Conservation (phyloP, 352 stramenopile species). For the Globisporangium paroecandrum region DNA sequence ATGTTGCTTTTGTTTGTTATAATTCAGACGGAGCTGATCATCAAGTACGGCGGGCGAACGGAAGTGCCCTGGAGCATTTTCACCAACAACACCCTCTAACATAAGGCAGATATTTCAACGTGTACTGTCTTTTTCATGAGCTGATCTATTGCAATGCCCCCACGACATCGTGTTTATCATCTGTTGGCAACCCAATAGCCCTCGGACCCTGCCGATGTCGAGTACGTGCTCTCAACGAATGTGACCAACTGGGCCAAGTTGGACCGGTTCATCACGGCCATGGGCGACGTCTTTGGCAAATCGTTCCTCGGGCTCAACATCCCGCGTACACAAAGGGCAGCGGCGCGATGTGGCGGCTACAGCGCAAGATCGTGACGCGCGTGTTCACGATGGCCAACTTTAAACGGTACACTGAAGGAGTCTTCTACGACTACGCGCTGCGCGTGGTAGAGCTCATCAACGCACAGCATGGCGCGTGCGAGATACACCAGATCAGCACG, state of each 20-base stretch:
- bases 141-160: not conserved
- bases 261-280: slow-evolving; percentile 12
- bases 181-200: not conserved
- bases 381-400: slow-evolving; percentile 40
- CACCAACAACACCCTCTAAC: not conserved
- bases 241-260: slow-evolving; percentile 24
- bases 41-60: not conserved
- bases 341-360: slow-evolving; percentile 25
- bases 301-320: slow-evolving; percentile 21
- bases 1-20: not conserved
- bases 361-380: slow-evolving; percentile 51
- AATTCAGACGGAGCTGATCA: not conserved
- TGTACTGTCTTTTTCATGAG: not conserved
- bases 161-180: not conserved
- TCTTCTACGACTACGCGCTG: slow-evolving; percentile 8
- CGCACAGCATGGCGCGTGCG: not conserved
- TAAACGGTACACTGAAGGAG: not conserved
- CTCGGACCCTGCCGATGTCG: slow-evolving; percentile 14
- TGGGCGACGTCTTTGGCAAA: slow-evolving; percentile 3
- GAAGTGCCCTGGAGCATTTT: not conserved
- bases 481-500: not conserved
- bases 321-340: slow-evolving; percentile 14
- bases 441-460: not conserved
- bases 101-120: not conserved
- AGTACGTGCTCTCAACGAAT: slow-evolving; percentile 23